Base-by-base conservation (phyloP, 768 basidiomycete genomes). In the Pleurotus ostreatus region DNA sequence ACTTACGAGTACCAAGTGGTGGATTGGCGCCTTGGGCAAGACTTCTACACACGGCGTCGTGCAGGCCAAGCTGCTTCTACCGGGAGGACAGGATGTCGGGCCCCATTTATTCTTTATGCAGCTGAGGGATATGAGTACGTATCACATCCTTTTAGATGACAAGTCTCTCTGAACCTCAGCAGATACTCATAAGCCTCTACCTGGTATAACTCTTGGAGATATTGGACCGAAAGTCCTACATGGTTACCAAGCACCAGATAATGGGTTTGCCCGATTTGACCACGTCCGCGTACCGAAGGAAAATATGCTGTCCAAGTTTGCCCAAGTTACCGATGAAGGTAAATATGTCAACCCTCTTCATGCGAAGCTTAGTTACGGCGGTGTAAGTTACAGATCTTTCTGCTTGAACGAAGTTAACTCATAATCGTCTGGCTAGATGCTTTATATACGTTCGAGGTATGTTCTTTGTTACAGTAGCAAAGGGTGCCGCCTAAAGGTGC, bases 51-150 rank as follows among this genome's bases (percentile, higher is more conserved):
- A 90, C 64, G 87, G 87, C 4, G 78, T 88, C 12, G 80, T 91
- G 0, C 88, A 90, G 66, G 89, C 90, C 3, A 84, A 86, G 65
- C 72, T 92, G 8, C 81, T 88, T 38, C 71, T 90, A 0, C 83
- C 85, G 0, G 75, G 69, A 1, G 84, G 80, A 15, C 74, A 78
- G 63, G 80, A 84, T 61, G 67, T 81, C 51, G 89, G 89, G 0
- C 88, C 88, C 2, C 88, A 91, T 68, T 70, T 91, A 43, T 92
- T 92, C 70, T 78, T 91, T 55, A 72, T 90, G 4, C 88, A 86
- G 57, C 65, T 92, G 16, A 71, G 90, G 23, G 83, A 82, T 26
- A 58, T 84, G 22, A 81, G 88, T 85, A 63, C 45, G 71, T 59
- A n/a, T 13, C 8, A 8, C 30, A 11, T 34, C 11, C 7, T 11